Base-by-base conservation (phyloP, 2,329 filamentous ascomycete genomes). In the Emmonsiellopsis sp. region DNA sequence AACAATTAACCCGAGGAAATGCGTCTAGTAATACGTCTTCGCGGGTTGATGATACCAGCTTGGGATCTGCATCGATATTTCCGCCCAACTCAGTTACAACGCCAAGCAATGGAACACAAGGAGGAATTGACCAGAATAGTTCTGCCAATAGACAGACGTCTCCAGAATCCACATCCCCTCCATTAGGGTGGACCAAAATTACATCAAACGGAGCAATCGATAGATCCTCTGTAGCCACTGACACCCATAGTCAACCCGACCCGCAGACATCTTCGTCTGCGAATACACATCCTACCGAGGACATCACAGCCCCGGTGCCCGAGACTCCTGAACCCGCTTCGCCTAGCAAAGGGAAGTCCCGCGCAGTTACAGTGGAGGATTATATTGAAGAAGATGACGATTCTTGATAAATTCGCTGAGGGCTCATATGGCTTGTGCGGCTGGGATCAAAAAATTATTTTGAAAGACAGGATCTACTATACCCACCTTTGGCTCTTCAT, bases 311-410 rank as follows among this genome's bases (percentile, higher is more conserved):
- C 5, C 38, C 41, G 13, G 49, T 41, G 15, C 38, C 15, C n/a
- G 32, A 45, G 5, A 26, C 30, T 38, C 31, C 50, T 8, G 16
- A 51, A n/a, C 46, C 26, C 32, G 32, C 11, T 5, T 47, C 45
- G 20, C 32, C 15, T 26, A 34, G 37, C 16, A 59, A 59, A 50
- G 56, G 56, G 10, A 59, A 59, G 46, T 44, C 54, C 32, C 55
- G 54, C 35, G 58, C 58, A 16, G 55, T 45, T n/a, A 59, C 55
- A n/a, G 56, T 59, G 20, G 58, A 59, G 42, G 58, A 59, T 52
- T 52, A 20, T 15, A 6, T 46, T 42, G 58, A 57, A 8, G 55
- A 57, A 37, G 53, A 52, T 38, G 35, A 49, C 42, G 44, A 43
- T 15, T 11, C 38, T 38, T 49, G 35, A 49, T 49, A 38, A 35